Base-by-base conservation (phyloP, 2,329 filamentous ascomycete species). In the Paecilomyces niveus region DNA sequence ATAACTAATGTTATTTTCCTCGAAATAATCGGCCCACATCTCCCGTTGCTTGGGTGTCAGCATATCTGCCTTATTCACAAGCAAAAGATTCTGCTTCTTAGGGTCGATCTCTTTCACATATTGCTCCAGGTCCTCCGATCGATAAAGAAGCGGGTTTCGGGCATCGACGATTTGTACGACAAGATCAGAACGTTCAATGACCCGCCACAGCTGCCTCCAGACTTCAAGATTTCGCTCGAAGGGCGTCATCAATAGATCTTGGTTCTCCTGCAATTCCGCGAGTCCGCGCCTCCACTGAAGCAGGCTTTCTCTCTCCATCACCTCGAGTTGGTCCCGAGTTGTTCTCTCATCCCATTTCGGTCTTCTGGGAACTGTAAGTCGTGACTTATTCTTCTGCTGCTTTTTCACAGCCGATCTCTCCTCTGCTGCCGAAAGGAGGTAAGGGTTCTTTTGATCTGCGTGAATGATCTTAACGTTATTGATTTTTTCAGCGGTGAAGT, bases 51-150 rank as follows among this genome's bases (percentile, higher is more conserved):
- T 85, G 54, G 86, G 74, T 1, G 92, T 96, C 90, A 99, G 92
- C 94, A 99, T 97, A 76, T 99, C 94, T 53, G 94, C 92, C 81
- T 99, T 99, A 81, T 99, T 99, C 70, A 99, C 93, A 57, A 99
- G 80, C 58, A 99, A 74, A 69, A 99, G 71, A 72, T 97, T 99
- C 72, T 92, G 84, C 80, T 99, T 97, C 71, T 85, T 87, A 1
- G 86, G 76, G 68, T 96, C 89, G 26, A 97, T 89, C 66, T 95
- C 91, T 76, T 96, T 95, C 68, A 99, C 94, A 66, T 99, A 99
- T 64, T 80, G 82, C 71, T 97, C 94, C 61, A 99, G 77, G 79
- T 99, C 94, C 66, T 95, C 93, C 4, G 89, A 96, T 59, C 95
- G 85, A 78, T 97, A 99, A 65, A 97, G 83, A 18, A 99, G 80